These are phyloP conservation scores for Backusella circina DNA, from an alignment of 192 early-diverging fungal genomes.

Conservation along the genomic window DNA sequence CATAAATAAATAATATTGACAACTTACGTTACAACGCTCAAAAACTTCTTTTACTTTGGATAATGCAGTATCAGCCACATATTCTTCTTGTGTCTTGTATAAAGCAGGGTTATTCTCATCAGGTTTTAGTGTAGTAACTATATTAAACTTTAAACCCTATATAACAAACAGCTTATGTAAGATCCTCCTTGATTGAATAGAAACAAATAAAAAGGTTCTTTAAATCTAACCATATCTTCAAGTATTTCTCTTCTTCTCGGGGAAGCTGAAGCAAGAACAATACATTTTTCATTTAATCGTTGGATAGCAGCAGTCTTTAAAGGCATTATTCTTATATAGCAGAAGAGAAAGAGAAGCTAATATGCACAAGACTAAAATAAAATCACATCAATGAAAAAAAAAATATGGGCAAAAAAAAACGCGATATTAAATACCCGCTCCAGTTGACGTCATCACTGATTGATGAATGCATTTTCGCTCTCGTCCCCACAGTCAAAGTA, in stretches of 20 bases:
- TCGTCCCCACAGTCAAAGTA: not conserved
- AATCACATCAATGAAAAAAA: not conserved
- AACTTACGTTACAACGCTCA: constrained; percentile 29
- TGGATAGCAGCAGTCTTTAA: not conserved
- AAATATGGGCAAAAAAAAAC: not conserved
- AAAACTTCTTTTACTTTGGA: constrained; percentile 73
- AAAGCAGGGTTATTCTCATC: constrained; percentile 74
- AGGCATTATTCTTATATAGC: not conserved
- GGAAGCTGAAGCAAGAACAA: constrained; percentile 43
- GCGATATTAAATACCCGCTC: not conserved
- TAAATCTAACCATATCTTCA: constrained; percentile 29
- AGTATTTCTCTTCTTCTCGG: constrained; percentile 80
- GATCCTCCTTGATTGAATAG: not conserved
- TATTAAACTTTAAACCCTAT: constrained; percentile 56
- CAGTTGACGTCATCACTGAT: not conserved
- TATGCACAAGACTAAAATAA: not conserved
- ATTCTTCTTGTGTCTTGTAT: constrained; percentile 54
- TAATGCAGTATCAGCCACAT: constrained; percentile 68
- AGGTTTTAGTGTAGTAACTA: constrained; percentile 69
- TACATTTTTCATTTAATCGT: not conserved
- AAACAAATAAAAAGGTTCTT: not conserved
- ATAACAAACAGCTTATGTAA: not conserved
- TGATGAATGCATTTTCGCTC: not conserved
- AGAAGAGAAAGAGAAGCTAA: not conserved
- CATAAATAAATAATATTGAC: not conserved